Base-by-base conservation (phyloP, 306 rosid genomes). In the Glycine latifolia region DNA sequence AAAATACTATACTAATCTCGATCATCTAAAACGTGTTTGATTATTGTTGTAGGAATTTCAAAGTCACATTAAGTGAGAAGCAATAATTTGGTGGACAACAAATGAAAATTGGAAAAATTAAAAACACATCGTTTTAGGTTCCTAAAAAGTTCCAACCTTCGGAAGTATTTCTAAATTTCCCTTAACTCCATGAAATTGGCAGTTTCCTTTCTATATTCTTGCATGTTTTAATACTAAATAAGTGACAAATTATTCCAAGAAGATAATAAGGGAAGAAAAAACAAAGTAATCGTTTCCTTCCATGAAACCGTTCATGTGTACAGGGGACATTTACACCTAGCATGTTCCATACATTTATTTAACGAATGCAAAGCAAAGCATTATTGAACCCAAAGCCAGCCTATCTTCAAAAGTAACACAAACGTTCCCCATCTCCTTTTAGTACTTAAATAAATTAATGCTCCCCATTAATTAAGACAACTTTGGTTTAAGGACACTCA, bases 331-430 rank as follows among this genome's bases (percentile, higher is more conserved):
- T 85, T 80, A 79, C 89, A 87, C 81, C 91, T 78, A 73, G 75
- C 76, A 86, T 87, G 80, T 75, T 69, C 71, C 70, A 80, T 79
- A 43, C 59, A 73, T 71, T 83, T 49, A 70, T 41, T 67, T 26
- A 82, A 78, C 3, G 31, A 69, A 83, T 53, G 81, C 39, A 91
- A 87, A 78, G 85, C 76, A 78, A 31, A 71, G 67, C 83, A 91
- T 86, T 71, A 86, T 82, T 91, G 86, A 73, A 79, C 48, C 82
- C 74, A 56, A 85, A 77, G 79, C 86, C 86, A 87, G 79, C 85
- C 86, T 76, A 83, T 76, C 39, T 54, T 66, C 41, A 37, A 86
- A 87, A 79, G 76, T 54, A 65, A 69, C 85, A 73, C 20, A 84
- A 62, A 56, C 81, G 14, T 66, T 73, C 69, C 81, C 81, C 44